Evolutionary conservation across 345 rosid genomes (phyloP), one percentile per base, ranked within the genome.

Genomic region (Streptanthus diversifolius): DNA sequence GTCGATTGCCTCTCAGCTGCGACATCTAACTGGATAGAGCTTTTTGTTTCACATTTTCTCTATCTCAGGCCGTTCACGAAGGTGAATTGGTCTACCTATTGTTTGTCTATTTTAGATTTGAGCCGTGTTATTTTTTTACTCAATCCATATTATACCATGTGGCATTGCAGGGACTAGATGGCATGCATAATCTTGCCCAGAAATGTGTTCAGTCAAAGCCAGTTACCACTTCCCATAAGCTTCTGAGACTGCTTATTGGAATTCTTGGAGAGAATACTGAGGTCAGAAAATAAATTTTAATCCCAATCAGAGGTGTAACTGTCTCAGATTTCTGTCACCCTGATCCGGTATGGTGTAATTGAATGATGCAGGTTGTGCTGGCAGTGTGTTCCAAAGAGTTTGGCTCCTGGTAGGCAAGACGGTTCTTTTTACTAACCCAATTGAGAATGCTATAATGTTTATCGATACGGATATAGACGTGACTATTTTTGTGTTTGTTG

Each of bases 301-400:
- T 29, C 14, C 11, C 37, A 25, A 35, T 54, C 17, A 10, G 27
- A 44, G 61, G 51, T 55, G 57, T 18, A 63, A 47, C 61, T 29
- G 18, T 37, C 5, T 63, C 62, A 55, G 53, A 54, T 37, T 37
- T 54, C 40, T 57, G 55, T 39, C 30, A 63, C 27, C 9, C 55
- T 70, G 48, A 55, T 8, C 37, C 44, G 27, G 19, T 2, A 58
- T 57, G 45, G 53, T 44, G 14, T 74, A 58, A 66, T 24, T 37
- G 56, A 80, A 47, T 77, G 51, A 35, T 81, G 72, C 87, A 95
- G 99, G 95, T 87, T 72, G 90, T 95, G 52, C 74, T 95, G 70
- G 96, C 97, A 61, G 99, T 85, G 74, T 95, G 97, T 82, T 87
- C 92, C 41, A 89, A 83, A 81, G 96, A 86, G 44, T 95, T 89